These are phyloP conservation scores for Rhynchosporium agropyri DNA, from an alignment of 2,329 filamentous ascomycete species.

Conservation along the genomic window DNA sequence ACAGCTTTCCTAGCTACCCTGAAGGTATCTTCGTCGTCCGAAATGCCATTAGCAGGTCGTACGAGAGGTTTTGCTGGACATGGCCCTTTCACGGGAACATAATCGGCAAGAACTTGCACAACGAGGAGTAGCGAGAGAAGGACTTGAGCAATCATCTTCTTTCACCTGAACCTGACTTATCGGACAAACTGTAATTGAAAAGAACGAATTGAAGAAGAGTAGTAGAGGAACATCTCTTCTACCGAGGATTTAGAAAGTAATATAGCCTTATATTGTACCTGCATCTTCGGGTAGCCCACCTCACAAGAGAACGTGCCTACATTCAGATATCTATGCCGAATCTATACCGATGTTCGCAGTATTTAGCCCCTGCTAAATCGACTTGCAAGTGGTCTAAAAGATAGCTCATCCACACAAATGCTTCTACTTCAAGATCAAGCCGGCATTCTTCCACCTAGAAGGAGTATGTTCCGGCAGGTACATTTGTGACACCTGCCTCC, in stretches of 20 bases:
- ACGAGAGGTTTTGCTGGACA: slow-evolving; percentile 47
- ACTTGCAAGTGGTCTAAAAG: background rate
- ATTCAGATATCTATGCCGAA: background rate
- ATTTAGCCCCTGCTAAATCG: background rate
- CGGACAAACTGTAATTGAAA: background rate
- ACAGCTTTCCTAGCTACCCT: slow-evolving; percentile 44
- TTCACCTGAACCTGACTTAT: background rate
- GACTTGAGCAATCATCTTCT: slow-evolving; percentile 25
- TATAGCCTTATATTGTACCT: background rate
- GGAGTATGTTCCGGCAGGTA: background rate
- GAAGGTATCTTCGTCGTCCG: slow-evolving; percentile 45
- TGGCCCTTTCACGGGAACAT: slow-evolving; percentile 43
- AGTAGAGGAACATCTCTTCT: background rate
- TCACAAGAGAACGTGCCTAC: background rate
- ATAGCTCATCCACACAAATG: background rate
- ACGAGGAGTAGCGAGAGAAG: slow-evolving; percentile 24
- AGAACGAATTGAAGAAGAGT: background rate
- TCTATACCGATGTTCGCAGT: background rate
- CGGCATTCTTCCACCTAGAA: background rate
- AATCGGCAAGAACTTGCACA: slow-evolving; percentile 29
- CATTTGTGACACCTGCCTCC: background rate
- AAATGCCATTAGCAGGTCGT: slow-evolving; percentile 44
- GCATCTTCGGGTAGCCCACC: background rate
- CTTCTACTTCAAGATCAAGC: background rate
- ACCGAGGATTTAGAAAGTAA: background rate